Base-by-base conservation (phyloP, 139 green algal genomes). In the Mychonastes homosphaera region DNA sequence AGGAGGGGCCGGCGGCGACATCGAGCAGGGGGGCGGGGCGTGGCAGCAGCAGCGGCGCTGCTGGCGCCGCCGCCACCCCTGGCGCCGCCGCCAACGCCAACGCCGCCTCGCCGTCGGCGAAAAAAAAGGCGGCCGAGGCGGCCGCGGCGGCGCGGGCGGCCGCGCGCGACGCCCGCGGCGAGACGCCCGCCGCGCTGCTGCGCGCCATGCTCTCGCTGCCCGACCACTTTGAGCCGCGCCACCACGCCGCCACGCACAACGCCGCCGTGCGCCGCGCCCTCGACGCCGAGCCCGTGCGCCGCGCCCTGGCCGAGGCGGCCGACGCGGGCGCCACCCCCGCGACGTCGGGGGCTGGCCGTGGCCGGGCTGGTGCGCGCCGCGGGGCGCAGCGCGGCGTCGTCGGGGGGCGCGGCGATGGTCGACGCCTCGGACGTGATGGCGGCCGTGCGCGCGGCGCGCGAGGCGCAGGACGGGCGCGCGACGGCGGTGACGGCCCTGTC, bases 171-270 rank as follows among this genome's bases (percentile, higher is more conserved):
- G 40, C 40, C 16, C 19, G 15, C 7, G 57, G 62, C 1, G 58
- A 72, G 26, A 56, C 44, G 13, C 32, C 56, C 8, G 34, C 39
- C 15, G 64, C 28, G 28, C 38, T 84, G 15, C 53, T 77, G 58
- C 49, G 36, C 16, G 41, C 53, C 40, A 71, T 86, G 64, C 73
- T 85, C 26, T 47, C 32, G 5, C 60, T 84, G 59, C 77, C 78
- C 23, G 48, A 55, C 0, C 6, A 32, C 4, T 63, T 68, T 21
- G 6, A 29, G 2, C 32, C 58, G 6, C 24, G 23, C 3, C 34
- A 56, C 16, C 32, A 32, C 21, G 26, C 23, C 2, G 18, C 38
- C 44, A 15, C 35, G 26, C 39, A 60, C 60, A 53, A 67, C 47
- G 23, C 40, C 24, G 26, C 33, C 3, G 32, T 77, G 58, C 55